Conservation (phyloP, 768 basidiomycete species). For the Tricholoma saponaceum region DNA sequence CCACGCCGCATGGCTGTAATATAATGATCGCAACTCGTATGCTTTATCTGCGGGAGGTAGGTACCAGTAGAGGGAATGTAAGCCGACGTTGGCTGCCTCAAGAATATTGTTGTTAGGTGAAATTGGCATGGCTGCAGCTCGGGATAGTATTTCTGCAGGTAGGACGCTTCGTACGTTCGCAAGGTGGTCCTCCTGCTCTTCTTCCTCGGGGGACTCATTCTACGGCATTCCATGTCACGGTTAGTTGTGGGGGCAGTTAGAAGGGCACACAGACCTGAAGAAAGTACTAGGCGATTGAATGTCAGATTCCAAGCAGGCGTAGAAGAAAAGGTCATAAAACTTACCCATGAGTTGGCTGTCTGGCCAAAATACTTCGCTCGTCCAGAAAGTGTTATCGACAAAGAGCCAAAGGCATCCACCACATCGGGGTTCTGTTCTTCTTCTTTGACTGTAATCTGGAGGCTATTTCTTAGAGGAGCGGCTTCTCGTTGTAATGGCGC, state of each 20-base stretch:
- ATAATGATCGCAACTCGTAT: conserved; percentile 54
- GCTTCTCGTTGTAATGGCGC: conserved; percentile 70
- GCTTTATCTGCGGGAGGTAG: conserved; percentile 61
- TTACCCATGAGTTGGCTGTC: conserved; percentile 73
- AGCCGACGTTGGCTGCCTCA: conserved; percentile 39
- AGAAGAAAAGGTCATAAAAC: conserved; percentile 19
- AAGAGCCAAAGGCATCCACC: conserved; percentile 75
- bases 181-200: conserved; percentile 45
- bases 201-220: conserved; percentile 61
- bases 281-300: conserved; percentile 51
- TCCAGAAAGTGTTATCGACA: conserved; percentile 70
- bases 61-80: conserved; percentile 64
- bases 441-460: conserved; percentile 43
- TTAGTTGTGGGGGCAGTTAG: background rate
- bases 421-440: conserved; percentile 64
- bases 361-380: conserved; percentile 75
- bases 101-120: conserved; percentile 33
- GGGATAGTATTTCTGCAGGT: conserved; percentile 56
- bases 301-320: conserved; percentile 6
- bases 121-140: conserved; percentile 67
- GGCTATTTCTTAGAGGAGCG: conserved; percentile 35
- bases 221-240: conserved; percentile 23
- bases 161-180: conserved; percentile 51
- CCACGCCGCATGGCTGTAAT: conserved; percentile 65
- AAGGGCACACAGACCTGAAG: conserved; percentile 45